Percentiles rank a stretch among this genome's conserved stretches.
These are phyloP conservation scores for Lasiosphaeris hirsuta DNA, from an alignment of 495 filamentous ascomycete genomes.

Conservation along the genomic window DNA sequence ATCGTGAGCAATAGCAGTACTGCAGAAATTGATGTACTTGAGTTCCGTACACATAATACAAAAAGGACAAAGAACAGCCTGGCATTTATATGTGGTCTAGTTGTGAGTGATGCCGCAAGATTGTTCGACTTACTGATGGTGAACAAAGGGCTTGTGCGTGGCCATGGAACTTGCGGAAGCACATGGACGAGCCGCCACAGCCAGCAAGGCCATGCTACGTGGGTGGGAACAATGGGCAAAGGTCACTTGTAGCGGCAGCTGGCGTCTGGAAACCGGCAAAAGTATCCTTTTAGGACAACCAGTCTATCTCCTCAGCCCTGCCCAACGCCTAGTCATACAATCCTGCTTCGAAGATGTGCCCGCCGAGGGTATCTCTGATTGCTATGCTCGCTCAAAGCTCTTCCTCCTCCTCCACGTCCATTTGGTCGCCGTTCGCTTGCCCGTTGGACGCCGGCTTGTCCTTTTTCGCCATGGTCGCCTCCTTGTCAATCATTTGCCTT, in stretches of 20 bases:
- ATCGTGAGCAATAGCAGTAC: too few relatives aligned
- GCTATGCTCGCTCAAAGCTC: conserved; percentile 31
- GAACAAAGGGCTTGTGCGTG: too few relatives aligned
- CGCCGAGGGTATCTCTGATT: conserved; percentile 10
- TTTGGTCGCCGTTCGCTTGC: conserved; percentile 51
- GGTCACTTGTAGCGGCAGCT: not conserved
- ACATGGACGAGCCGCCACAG: too few relatives aligned
- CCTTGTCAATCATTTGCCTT: conserved; percentile 98
- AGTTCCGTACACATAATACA: too few relatives aligned
- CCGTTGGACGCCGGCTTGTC: conserved; percentile 48
- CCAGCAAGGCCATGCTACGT: not conserved
- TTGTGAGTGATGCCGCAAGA: too few relatives aligned
- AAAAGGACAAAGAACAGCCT: too few relatives aligned
- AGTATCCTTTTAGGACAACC: conserved; percentile 19
- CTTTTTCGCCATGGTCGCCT: conserved; percentile 67
- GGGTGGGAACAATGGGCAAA: not conserved
- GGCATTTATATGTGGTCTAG: too few relatives aligned
- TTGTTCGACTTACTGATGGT: too few relatives aligned
- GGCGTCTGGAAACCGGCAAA: not conserved
- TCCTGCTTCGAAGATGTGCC: conserved; percentile 7
- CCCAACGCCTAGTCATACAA: conserved; percentile 39
- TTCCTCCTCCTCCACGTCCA: conserved; percentile 54
- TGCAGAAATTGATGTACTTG: too few relatives aligned
- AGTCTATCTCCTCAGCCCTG: conserved; percentile 22
- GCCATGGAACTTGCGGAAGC: too few relatives aligned